These are phyloP conservation scores for Ustilaginoidea virens DNA, from an alignment of 2,329 filamentous ascomycete genomes.

Conservation along the genomic window DNA sequence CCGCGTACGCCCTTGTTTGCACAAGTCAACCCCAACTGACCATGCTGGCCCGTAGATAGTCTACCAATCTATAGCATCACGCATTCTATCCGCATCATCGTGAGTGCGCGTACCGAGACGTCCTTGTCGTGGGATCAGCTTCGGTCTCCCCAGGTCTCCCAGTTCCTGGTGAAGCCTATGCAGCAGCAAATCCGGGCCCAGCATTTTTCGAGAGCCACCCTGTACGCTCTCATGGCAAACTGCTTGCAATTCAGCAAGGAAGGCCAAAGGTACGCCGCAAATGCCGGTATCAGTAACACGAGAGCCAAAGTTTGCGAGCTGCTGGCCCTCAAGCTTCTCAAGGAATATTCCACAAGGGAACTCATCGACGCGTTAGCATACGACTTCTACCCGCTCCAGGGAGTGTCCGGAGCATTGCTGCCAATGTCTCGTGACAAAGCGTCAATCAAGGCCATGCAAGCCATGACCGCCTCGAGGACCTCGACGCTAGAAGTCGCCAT, in stretches of 20 bases:
- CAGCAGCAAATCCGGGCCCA: slow-evolving; percentile 72
- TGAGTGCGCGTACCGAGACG: slow-evolving; percentile 77
- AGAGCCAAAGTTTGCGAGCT: slow-evolving; percentile 82
- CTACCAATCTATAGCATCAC: slow-evolving; percentile 83
- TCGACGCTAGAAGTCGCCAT: slow-evolving; percentile 91
- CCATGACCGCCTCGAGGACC: slow-evolving; percentile 53
- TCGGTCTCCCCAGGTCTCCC: slow-evolving; percentile 86
- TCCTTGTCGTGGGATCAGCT: slow-evolving; percentile 90
- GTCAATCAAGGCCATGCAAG: slow-evolving; percentile 26
- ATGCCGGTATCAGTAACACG: slow-evolving; percentile 69
- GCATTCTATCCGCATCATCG: slow-evolving; percentile 73
- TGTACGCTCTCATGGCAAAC: slow-evolving; percentile 87
- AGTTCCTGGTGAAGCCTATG: slow-evolving; percentile 91
- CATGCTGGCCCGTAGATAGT: too few relatives aligned
- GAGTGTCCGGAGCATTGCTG: slow-evolving; percentile 38
- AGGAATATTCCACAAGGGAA: slow-evolving; percentile 78
- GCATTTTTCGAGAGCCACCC: slow-evolving; percentile 71
- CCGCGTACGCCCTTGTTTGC: too few relatives aligned
- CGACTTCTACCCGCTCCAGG: slow-evolving; percentile 86
- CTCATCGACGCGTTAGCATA: slow-evolving; percentile 90
- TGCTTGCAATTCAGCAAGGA: slow-evolving; percentile 89
- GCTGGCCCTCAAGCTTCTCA: slow-evolving; percentile 74
- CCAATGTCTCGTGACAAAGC: slow-evolving; percentile 17
- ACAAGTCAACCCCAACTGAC: too few relatives aligned
- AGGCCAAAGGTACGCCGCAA: slow-evolving; percentile 64